These are phyloP conservation scores for Cercospora zeae-maydis DNA, from an alignment of 2,329 filamentous ascomycete species.

Conservation along the genomic window DNA sequence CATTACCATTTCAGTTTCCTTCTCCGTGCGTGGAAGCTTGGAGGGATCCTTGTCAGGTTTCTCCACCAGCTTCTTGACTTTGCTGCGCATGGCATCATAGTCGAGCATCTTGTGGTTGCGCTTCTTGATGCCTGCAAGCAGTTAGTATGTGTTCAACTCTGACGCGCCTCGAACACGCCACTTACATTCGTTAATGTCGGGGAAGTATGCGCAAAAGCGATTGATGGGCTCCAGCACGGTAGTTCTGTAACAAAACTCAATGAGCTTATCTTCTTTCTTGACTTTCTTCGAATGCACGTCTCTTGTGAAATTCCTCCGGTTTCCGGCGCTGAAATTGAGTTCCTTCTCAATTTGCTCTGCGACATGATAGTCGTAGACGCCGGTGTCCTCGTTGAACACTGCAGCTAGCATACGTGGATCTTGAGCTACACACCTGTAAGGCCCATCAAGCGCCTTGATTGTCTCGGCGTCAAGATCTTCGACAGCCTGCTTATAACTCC, in stretches of 20 bases:
- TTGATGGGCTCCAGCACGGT: constrained; percentile 95
- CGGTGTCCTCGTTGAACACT: constrained; percentile 24
- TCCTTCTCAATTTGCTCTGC: constrained; percentile 29
- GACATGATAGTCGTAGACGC: constrained; percentile 16
- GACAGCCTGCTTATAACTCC: constrained; percentile 97
- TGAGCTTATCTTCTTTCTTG: constrained; percentile 29
- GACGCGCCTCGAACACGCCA: constrained; percentile 7
- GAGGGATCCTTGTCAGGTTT: constrained; percentile 98
- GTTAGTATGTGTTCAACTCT: constrained; percentile 8
- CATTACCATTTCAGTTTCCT: constrained; percentile 78
- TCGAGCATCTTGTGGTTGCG: constrained; percentile 97
- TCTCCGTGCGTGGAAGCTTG: constrained; percentile 92
- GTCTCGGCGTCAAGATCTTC: constrained; percentile 97
- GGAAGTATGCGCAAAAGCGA: constrained; percentile 96
- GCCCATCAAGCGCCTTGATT: constrained; percentile 95
- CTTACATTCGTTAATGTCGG: constrained; percentile 94
- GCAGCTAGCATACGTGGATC: constrained; percentile 17
- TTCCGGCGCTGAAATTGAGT: constrained; percentile 29
- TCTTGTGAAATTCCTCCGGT: constrained; percentile 24
- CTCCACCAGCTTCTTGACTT: constrained; percentile 94
- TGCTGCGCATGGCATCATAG: constrained; percentile 92
- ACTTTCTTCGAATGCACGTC: constrained; percentile 12
- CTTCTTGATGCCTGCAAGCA: constrained; percentile 77
- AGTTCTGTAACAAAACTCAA: constrained; percentile 52
- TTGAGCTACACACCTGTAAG: constrained; percentile 63